phyloP scores from a whole-genome alignment of 495 filamentous ascomycete genomes.

The Terfezia boudieri region DNA sequence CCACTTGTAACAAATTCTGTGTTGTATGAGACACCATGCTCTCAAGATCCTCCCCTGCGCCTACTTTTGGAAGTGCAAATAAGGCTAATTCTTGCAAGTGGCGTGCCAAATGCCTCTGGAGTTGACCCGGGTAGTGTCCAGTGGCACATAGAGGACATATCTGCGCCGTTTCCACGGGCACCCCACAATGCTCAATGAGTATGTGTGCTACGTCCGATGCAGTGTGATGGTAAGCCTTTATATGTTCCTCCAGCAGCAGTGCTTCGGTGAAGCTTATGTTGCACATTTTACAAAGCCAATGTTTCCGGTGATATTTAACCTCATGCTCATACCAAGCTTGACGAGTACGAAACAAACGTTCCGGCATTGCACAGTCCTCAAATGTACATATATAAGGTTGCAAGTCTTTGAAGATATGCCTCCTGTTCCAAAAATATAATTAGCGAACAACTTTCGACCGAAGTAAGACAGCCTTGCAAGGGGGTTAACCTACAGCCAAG shows the following conservation, averaged over 20 bases:
- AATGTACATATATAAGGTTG: constrained; percentile 17
- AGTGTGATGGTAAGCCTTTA: no score
- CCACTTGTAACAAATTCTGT: no score
- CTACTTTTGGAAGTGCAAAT: background rate
- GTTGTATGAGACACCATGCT: background rate
- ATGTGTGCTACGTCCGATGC: no score
- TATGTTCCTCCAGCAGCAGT: no score
- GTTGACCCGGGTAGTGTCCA: background rate
- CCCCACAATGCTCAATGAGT: no score
- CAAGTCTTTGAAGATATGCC: constrained; percentile 14
- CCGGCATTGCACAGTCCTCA: constrained; percentile 5
- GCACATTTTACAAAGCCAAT: constrained; percentile 6
- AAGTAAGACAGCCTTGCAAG: no score
- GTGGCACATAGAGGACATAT: no score
- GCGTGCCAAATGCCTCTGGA: background rate
- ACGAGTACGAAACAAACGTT: constrained; percentile 8
- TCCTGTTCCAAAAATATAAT: background rate
- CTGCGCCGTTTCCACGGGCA: no score
- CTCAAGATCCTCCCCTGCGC: background rate
- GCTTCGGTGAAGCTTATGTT: no score
- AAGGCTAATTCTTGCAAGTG: background rate
- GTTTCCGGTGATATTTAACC: constrained; percentile 7
- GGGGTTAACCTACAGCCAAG: no score
- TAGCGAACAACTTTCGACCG: background rate
- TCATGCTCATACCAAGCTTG: constrained; percentile 17